Evolutionary conservation across 306 rosid species (phyloP).

Genomic region (Lathyrus aphaca): DNA sequence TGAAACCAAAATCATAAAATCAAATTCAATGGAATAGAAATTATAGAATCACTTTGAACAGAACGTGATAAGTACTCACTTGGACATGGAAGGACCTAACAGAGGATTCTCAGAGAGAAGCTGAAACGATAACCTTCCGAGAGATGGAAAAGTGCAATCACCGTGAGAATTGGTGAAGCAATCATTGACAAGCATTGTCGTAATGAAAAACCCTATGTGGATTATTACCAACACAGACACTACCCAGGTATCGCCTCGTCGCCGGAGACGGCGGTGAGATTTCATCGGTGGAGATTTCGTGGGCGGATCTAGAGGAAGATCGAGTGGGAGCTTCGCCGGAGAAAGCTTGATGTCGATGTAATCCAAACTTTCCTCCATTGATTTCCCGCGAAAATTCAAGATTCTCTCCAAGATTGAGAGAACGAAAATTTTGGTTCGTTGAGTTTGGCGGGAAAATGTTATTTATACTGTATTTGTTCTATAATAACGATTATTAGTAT

Average conservation of each 20-base stretch:
- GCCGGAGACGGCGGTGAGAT: slow-evolving; percentile 45
- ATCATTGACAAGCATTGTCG: slow-evolving; percentile 77
- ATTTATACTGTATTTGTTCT: neutral
- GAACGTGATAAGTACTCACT: slow-evolving; percentile 47
- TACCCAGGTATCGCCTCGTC: slow-evolving; percentile 78
- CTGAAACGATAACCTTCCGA: slow-evolving; percentile 87
- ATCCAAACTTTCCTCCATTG: slow-evolving; percentile 46
- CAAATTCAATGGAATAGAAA: neutral
- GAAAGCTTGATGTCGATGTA: slow-evolving; percentile 57
- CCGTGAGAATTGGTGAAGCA: slow-evolving; percentile 77
- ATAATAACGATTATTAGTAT: neutral
- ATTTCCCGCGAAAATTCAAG: slow-evolving; percentile 32
- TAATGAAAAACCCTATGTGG: slow-evolving; percentile 66
- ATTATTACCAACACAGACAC: slow-evolving; percentile 78
- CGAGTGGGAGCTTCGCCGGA: slow-evolving; percentile 28
- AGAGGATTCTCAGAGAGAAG: slow-evolving; percentile 82
- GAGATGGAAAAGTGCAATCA: slow-evolving; percentile 60
- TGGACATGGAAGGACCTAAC: slow-evolving; percentile 90
- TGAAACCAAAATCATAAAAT: slow-evolving; percentile 4
- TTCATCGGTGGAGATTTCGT: slow-evolving; percentile 47
- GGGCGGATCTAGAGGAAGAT: slow-evolving; percentile 45
- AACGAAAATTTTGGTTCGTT: slow-evolving; percentile 43
- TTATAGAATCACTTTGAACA: neutral
- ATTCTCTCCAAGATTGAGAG: slow-evolving; percentile 13
- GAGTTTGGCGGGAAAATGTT: slow-evolving; percentile 66